Base-by-base conservation (phyloP, 345 rosid species). In the Geranium rotundifolium region DNA sequence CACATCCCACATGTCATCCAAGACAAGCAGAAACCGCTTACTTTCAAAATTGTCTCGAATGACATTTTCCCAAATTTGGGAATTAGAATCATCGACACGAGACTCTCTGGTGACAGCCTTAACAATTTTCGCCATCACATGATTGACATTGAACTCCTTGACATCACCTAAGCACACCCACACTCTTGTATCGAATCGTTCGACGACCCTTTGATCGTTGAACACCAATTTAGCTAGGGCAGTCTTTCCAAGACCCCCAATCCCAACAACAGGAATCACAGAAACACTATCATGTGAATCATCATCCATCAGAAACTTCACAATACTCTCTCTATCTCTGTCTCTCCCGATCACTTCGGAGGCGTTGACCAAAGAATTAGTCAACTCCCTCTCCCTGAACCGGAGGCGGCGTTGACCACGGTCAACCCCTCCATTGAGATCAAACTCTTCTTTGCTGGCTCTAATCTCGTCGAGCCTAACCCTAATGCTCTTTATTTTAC, bases 231-330 rank as follows among this genome's bases (percentile, higher is more conserved):
- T 68, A 4, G 67, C 79, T 0, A 75, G 70, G 5, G 72, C 55
- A 0, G 78, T 71, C 68, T 75, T 75, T 23, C 79, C 73, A 0
- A 57, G 1, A 4, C 79, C 75, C 9, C 71, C 76, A 13, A 73
- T 61, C 30, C 77, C 73, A 12, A 69, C 46, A 2, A 73, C 37
- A 1, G 73, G 73, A 62, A 75, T 16, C 4, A 71, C 66, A 17
- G 49, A 16, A 8, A 75, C 15, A n/a, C 65, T 56, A 5, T 29
- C 54, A 7, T 2, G 39, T 0, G 9, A 58, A 19, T 67, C 65
- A 19, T 67, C 65, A 9, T 27, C 1, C 19, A 63, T 63, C 56
- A 74, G 17, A 9, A 27, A 39, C 4, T 60, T 52, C 17, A 63
- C 31, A 10, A 74, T 62, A n/a, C 17, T 60, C 29, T 52, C 23